These are phyloP conservation scores for Penicillium vulpinum DNA, from an alignment of 2,329 filamentous ascomycete species.

Conservation along the genomic window DNA sequence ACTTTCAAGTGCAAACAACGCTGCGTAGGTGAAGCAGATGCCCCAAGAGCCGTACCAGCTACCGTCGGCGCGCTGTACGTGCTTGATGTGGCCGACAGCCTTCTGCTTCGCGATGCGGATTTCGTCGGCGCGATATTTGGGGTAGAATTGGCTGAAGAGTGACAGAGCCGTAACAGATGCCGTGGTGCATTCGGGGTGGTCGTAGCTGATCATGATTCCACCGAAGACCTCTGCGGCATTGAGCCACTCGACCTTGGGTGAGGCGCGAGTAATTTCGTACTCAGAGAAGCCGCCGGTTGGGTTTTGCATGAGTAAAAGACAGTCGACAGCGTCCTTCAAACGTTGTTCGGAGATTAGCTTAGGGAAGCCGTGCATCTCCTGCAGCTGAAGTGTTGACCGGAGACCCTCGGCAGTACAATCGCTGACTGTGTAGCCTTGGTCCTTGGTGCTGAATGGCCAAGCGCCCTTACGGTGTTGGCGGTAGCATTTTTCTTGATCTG, in stretches of 20 bases:
- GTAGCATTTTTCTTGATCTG: constrained; percentile 77
- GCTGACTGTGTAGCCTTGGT: constrained; percentile 91
- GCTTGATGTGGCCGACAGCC: constrained; percentile 80
- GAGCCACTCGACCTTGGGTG: constrained; percentile 74
- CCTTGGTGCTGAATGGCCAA: constrained; percentile 92
- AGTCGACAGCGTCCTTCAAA: constrained; percentile 85
- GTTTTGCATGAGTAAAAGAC: constrained; percentile 89
- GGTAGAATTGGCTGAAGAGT: constrained; percentile 78
- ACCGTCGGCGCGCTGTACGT: constrained; percentile 75
- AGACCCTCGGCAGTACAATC: constrained; percentile 92
- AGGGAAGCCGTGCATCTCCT: constrained; percentile 74
- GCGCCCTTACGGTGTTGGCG: constrained; percentile 88
- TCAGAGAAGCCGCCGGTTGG: constrained; percentile 80
- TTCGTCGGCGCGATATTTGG: constrained; percentile 73
- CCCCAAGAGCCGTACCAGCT: constrained; percentile 98
- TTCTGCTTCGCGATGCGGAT: constrained; percentile 70
- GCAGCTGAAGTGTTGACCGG: constrained; percentile 81
- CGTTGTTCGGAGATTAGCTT: constrained; percentile 72
- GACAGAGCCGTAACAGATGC: constrained; percentile 86
- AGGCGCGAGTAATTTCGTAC: constrained; percentile 81
- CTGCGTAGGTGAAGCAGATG: constrained; percentile 96
- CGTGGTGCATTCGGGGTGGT: constrained; percentile 97
- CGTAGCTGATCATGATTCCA: constrained; percentile 97
- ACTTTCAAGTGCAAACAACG: constrained; percentile 92
- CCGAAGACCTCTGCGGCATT: constrained; percentile 98